Evolutionary conservation across 768 basidiomycete genomes (phyloP).

Genomic region (Trametes villosa): DNA sequence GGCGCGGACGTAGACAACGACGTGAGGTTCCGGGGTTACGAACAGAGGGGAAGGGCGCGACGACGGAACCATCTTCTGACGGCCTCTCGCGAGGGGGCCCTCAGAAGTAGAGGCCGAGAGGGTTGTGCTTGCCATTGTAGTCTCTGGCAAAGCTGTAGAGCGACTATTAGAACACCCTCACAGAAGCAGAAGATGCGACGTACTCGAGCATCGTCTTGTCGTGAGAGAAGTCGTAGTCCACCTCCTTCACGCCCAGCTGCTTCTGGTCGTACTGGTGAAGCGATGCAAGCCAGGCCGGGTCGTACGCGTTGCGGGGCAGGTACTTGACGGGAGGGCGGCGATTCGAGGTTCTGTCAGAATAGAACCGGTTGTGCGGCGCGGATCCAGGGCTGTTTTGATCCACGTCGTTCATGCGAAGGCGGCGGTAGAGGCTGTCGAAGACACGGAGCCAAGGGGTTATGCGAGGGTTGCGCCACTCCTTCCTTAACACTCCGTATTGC

Average conservation of each 20-base stretch:
- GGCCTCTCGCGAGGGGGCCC: no score
- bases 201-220: not conserved
- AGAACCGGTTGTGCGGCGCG: not conserved
- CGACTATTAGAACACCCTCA: not conserved
- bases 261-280: not conserved
- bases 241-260: not conserved
- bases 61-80: no score
- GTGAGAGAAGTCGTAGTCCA: not conserved
- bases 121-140: not conserved
- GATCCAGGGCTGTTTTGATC: not conserved
- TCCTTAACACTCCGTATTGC: not conserved
- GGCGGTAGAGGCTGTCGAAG: not conserved
- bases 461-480: not conserved
- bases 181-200: not conserved
- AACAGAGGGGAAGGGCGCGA: no score
- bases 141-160: not conserved
- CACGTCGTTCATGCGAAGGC: not conserved
- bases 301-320: not conserved
- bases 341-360: not conserved
- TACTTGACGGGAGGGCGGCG: not conserved
- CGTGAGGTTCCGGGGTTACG: no score
- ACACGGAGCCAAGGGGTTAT: not conserved
- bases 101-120: not conserved
- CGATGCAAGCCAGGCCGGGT: not conserved
- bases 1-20: no score